Base-by-base conservation (phyloP, 2,329 filamentous ascomycete genomes). In the Nothopassalora personata region DNA sequence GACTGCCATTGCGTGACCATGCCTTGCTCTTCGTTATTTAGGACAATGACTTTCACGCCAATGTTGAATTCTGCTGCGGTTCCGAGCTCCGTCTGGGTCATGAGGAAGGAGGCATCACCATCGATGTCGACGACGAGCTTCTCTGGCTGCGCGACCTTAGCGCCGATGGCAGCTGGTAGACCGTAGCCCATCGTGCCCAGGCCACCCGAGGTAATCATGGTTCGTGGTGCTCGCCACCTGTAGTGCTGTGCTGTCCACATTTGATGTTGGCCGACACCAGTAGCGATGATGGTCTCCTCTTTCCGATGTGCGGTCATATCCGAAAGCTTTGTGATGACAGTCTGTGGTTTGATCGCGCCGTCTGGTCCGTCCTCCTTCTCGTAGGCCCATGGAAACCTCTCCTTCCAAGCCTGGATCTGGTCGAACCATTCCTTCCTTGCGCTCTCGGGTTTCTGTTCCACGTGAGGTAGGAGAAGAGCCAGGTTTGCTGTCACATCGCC, bases 1-100 rank as follows among this genome's bases (percentile, higher is more conserved):
- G 91, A 92, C 77, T 97, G 93, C 93, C 93, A 97, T 79, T 97
- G 93, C 1, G 92, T 97, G 47, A 97, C 92, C 93, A 97, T 97
- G 56, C 93, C 93, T 78, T 97, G 93, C 77, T 97, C 91, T 75
- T 96, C 91, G 76, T 96, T 99, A 81, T 97, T 97, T 57, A 99
- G 77, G 28, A 97, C 82, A 68, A 97, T 91, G 61, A 97, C 83
- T 83, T 97, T 97, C 75, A 96, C 87, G 65, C 90, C 92, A 74
- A 97, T 97, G 79, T 94, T 90, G 81, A 97, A 97, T 77, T 99
- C 92, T 8, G 89, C 85, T 46, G 92, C 92, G 1, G 93, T 97
- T 49, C 89, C 90, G 55, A 99, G 86, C 79, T 99, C 94, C 1
- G 93, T 97, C 60, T 97, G 82, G 5, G 94, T 97, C 94, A 99